phyloP scores from a whole-genome alignment of 306 rosid species.

The Styphnolobium japonicum region DNA sequence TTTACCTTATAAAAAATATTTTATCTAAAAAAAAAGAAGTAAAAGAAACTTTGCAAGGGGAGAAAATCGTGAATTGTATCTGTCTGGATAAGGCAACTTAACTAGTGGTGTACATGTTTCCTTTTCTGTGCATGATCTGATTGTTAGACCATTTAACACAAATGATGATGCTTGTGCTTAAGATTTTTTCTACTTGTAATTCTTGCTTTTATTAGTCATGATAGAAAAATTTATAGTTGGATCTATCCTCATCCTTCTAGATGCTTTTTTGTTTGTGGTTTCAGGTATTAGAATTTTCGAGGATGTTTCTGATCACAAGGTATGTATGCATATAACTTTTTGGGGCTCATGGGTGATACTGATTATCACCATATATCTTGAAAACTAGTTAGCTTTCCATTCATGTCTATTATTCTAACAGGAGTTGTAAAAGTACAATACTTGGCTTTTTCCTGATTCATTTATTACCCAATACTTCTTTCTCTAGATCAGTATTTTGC shows the following conservation, averaged over 20 bases:
- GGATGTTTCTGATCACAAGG: slow-evolving; percentile 71
- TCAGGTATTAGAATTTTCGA: slow-evolving; percentile 93
- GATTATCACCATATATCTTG: background rate
- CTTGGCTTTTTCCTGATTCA: background rate
- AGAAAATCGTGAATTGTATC: background rate
- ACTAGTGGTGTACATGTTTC: background rate
- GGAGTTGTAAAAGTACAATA: background rate
- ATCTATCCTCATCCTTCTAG: slow-evolving; percentile 1
- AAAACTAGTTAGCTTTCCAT: background rate
- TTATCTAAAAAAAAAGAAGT: background rate
- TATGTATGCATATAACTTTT: slow-evolving; percentile 13
- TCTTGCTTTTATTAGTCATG: slow-evolving; percentile 6
- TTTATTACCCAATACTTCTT: background rate
- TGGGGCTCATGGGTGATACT: background rate
- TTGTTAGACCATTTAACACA: background rate
- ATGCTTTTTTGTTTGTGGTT: slow-evolving; percentile 30
- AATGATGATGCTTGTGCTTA: background rate
- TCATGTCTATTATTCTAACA: slow-evolving; percentile 5
- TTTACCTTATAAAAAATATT: background rate
- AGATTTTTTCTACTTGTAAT: background rate
- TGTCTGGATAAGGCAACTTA: background rate
- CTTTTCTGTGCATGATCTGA: background rate
- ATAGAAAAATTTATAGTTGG: background rate
- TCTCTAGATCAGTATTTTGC: background rate
- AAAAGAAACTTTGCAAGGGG: background rate